A percentile compares a stretch with the other conserved stretches of the same genome.
Evolutionary conservation across 345 rosid species (phyloP).

Genomic region (Schrenkiella parvula): DNA sequence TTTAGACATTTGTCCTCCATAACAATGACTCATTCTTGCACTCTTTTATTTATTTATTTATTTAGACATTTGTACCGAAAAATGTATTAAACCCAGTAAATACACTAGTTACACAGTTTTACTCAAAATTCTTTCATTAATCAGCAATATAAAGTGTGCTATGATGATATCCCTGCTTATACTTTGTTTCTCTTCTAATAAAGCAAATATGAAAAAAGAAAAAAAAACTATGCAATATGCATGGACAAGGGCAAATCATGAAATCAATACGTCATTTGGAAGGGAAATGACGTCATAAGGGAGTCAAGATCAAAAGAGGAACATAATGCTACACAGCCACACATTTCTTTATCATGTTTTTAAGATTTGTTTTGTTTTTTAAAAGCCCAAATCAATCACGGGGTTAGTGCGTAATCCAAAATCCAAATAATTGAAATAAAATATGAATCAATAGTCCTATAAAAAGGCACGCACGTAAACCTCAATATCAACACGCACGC

Average conservation of each 20-base stretch:
- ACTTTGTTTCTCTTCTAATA: background rate
- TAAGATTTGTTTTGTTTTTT: too few species aligned
- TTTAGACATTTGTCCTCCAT: constrained; percentile 21
- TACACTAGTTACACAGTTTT: too few species aligned
- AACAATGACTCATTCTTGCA: constrained; percentile 18
- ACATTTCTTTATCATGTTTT: constrained; percentile 13
- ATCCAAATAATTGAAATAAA: constrained; percentile 7
- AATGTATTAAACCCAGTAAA: too few species aligned
- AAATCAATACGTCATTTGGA: constrained; percentile 6
- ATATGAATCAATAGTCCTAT: constrained; percentile 21
- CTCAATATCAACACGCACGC: constrained; percentile 24
- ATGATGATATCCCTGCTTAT: background rate
- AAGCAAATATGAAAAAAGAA: background rate
- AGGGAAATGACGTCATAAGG: background rate
- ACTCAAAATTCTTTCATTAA: too few species aligned
- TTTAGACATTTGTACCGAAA: too few species aligned
- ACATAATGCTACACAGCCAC: constrained; percentile 5
- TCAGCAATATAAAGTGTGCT: background rate
- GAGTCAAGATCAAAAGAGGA: background rate
- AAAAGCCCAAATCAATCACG: constrained; percentile 19
- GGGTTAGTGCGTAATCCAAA: constrained; percentile 31
- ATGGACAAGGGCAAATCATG: background rate
- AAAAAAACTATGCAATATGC: background rate
- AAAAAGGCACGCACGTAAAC: constrained; percentile 24
- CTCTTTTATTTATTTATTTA: background rate